Evolutionary conservation across 2,329 filamentous ascomycete species (phyloP), one percentile per base, ranked within the genome.

Genomic region (Aspergillus sp.): DNA sequence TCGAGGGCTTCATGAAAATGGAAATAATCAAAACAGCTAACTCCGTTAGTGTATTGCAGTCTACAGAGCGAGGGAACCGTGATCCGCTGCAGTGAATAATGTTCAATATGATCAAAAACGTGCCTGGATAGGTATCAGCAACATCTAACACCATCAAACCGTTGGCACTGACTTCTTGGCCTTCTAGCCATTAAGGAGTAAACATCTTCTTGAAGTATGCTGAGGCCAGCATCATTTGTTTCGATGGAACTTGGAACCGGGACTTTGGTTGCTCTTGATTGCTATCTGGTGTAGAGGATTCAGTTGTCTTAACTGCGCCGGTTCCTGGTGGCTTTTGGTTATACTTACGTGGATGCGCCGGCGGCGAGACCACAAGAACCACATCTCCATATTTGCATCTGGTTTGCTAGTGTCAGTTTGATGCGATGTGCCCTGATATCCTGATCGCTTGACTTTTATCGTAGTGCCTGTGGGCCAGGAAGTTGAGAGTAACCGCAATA

Each of bases 1-100:
- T 42, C 25, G 19, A 50, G 10, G 5, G 33, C 23, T 32, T 50
- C 48, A 5, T 30, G 44, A 25, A 41, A 50, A 32, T 50, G 32
- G 20, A 47, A 47, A 23, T 44, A 50, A 10, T 50, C 48, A 41
- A 13, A 3, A 45, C 12, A 3, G 44, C 41, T 7, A 50, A 17
- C 10, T 41, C 42, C 5, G 38, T 37, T 9, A 50, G 7, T 12
- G 10, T 10, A n/a, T 50, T 19, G 5, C 45, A 37, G n/a, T 7
- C 30, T 4, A 50, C 27, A n/a, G 9, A 3, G 9, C 6, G n/a
- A 39, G 48, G 48, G 17, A 50, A 25, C 13, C 30, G 9, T 13
- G 25, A 13, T 15, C 12, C 20, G n/a, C 35, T 22, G 17, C 35
- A 41, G 32, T 50, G 48, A 3, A 50, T 47, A 19, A 47, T 38